A percentile compares a stretch with the other conserved stretches of the same genome.
Conservation (phyloP, 352 stramenopile genomes). For the Phytophthora hybrid region DNA sequence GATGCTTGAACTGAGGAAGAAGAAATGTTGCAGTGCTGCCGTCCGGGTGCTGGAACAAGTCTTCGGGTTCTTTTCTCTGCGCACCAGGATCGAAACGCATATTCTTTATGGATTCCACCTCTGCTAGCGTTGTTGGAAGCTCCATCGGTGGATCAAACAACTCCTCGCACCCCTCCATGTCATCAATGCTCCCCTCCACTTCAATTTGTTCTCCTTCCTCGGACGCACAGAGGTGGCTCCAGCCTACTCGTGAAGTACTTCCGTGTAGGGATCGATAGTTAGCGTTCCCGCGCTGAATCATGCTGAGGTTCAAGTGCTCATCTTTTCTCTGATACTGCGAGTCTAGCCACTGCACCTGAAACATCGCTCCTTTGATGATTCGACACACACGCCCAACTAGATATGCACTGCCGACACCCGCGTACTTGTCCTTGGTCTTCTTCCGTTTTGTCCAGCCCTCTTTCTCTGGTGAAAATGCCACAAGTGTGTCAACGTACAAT, state of each 20-base stretch:
- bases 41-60: conserved; percentile 3
- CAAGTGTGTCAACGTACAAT: conserved; percentile 10
- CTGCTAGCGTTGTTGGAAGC: conserved; percentile 4
- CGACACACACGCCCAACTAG: no score
- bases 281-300: no score
- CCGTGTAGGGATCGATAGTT: conserved; percentile 19
- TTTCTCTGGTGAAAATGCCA: conserved; percentile 17
- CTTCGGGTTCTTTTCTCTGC: no score
- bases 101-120: no score
- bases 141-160: not conserved
- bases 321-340: conserved; percentile 10
- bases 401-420: conserved; percentile 4
- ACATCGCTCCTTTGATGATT: not conserved
- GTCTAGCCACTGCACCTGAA: conserved; percentile 23
- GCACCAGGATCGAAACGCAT: no score
- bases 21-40: not conserved
- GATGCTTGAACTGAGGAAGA: conserved; percentile 10
- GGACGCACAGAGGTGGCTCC: not conserved
- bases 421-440: conserved; percentile 2
- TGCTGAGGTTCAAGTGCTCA: no score
- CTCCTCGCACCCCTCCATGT: conserved; percentile 10
- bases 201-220: not conserved
- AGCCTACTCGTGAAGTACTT: not conserved
- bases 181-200: not conserved
- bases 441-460: conserved; percentile 11